phyloP scores from a whole-genome alignment of 1,284 basidiomycete genomes.

The Ceratobasidium sp. region DNA sequence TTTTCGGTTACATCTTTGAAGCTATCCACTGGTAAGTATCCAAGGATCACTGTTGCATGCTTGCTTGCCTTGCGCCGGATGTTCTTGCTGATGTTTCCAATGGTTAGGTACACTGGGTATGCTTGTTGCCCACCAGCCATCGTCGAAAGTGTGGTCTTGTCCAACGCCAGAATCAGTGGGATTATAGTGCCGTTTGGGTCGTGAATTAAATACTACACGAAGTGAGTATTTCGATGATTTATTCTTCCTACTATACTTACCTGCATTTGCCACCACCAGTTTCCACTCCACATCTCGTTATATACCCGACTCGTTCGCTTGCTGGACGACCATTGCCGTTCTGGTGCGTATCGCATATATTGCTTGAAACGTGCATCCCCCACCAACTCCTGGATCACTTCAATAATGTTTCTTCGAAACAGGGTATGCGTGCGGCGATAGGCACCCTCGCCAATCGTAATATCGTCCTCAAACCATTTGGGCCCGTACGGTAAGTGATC shows the following conservation, averaged over 20 bases:
- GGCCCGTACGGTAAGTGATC: conserved; percentile 10
- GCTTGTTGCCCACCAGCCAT: conserved; percentile 35
- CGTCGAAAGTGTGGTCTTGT: conserved; percentile 38
- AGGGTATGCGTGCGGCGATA: not conserved
- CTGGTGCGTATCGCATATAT: conserved; percentile 34
- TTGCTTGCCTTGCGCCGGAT: conserved; percentile 4
- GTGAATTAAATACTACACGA: too few relatives aligned
- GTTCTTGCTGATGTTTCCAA: conserved; percentile 45
- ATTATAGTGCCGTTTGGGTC: conserved; percentile 15
- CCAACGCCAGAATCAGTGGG: conserved; percentile 42
- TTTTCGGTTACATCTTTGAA: not conserved
- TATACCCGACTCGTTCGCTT: conserved; percentile 12
- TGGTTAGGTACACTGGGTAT: conserved; percentile 43
- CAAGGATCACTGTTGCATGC: not conserved
- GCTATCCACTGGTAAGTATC: not conserved
- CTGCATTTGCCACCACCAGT: conserved; percentile 45
- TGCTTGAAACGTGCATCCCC: conserved; percentile 35
- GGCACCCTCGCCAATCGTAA: conserved; percentile 3
- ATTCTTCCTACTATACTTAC: too few relatives aligned
- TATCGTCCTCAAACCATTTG: not conserved
- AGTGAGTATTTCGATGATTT: too few relatives aligned
- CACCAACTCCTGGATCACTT: conserved; percentile 49
- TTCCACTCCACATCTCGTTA: conserved; percentile 40
- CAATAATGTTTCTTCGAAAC: conserved; percentile 10
- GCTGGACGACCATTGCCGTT: conserved; percentile 35